phyloP scores from a whole-genome alignment of 164 flowering plant genomes.

The Brasenia schreberi region DNA sequence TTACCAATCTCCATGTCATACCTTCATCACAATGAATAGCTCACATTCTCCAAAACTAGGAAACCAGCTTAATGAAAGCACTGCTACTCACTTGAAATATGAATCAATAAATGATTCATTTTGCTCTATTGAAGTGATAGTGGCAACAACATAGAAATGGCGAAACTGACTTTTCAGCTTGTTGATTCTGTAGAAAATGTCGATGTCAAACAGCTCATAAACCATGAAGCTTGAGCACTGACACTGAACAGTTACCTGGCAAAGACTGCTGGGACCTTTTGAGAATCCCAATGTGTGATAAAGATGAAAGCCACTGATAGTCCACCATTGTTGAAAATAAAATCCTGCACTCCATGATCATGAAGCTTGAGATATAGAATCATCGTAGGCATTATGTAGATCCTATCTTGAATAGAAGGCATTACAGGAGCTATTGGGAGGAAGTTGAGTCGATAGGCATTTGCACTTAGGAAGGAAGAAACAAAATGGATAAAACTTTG shows the following conservation, averaged over 20 bases:
- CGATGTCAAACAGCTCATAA: background rate
- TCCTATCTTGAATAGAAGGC: background rate
- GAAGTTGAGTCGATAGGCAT: constrained; percentile 65
- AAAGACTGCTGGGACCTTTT: constrained; percentile 20
- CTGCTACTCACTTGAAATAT: constrained; percentile 60
- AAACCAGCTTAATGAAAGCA: background rate
- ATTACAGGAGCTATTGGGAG: constrained; percentile 75
- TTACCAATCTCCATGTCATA: constrained; percentile 63
- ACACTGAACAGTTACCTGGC: constrained; percentile 34
- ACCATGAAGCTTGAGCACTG: background rate
- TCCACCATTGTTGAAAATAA: constrained; percentile 92
- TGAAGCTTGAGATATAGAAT: background rate
- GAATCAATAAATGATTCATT: constrained; percentile 65
- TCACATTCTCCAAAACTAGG: background rate
- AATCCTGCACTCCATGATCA: constrained; percentile 43
- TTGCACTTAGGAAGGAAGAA: constrained; percentile 53
- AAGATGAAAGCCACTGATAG: constrained; percentile 82
- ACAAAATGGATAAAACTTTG: constrained; percentile 69
- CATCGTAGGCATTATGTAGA: background rate
- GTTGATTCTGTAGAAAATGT: constrained; percentile 33
- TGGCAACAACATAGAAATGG: constrained; percentile 56
- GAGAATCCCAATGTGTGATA: constrained; percentile 51
- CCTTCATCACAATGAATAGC: constrained; percentile 26
- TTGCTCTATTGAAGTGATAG: constrained; percentile 59
- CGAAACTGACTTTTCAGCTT: constrained; percentile 75